These are phyloP conservation scores for Dalbergia cultrata DNA, from an alignment of 306 rosid genomes.

Conservation along the genomic window DNA sequence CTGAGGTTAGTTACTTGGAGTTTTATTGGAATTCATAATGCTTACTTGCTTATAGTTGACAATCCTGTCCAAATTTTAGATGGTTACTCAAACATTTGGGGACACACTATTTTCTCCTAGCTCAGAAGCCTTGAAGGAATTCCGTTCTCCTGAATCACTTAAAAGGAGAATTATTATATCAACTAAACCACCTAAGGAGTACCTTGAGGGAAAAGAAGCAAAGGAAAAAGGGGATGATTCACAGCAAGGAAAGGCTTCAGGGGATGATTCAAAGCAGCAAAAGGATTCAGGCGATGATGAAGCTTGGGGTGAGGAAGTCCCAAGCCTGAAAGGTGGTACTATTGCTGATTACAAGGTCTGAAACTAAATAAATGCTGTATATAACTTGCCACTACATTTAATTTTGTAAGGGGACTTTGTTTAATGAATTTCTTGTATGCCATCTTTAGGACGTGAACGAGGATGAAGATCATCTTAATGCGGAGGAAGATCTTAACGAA, in stretches of 20 bases:
- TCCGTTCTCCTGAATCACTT: conserved; percentile 91
- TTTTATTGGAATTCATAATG: conserved; percentile 31
- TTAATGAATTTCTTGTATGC: conserved; percentile 39
- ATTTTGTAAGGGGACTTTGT: conserved; percentile 28
- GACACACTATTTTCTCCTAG: conserved; percentile 76
- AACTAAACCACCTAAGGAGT: conserved; percentile 98
- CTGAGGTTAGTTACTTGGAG: conserved; percentile 63
- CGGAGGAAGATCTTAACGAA: conserved; percentile 63
- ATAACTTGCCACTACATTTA: conserved; percentile 31
- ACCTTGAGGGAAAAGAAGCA: conserved; percentile 73
- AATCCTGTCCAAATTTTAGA: conserved; percentile 59
- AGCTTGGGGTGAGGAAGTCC: conserved; percentile 92
- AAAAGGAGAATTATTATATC: conserved; percentile 86
- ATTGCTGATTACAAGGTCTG: conserved; percentile 70
- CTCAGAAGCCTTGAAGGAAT: conserved; percentile 76
- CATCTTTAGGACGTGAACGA: conserved; percentile 54
- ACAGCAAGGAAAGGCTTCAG: conserved; percentile 51
- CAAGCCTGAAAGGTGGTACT: conserved; percentile 55
- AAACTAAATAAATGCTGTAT: conserved; percentile 30
- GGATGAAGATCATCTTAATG: conserved; percentile 57
- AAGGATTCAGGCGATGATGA: conserved; percentile 63
- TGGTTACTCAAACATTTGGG: conserved; percentile 81
- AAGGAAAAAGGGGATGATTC: conserved; percentile 62
- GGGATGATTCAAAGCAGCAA: conserved; percentile 60
- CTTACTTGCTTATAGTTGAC: conserved; percentile 40